These are phyloP conservation scores for Brassica carinata DNA, from an alignment of 345 rosid genomes.

Conservation along the genomic window DNA sequence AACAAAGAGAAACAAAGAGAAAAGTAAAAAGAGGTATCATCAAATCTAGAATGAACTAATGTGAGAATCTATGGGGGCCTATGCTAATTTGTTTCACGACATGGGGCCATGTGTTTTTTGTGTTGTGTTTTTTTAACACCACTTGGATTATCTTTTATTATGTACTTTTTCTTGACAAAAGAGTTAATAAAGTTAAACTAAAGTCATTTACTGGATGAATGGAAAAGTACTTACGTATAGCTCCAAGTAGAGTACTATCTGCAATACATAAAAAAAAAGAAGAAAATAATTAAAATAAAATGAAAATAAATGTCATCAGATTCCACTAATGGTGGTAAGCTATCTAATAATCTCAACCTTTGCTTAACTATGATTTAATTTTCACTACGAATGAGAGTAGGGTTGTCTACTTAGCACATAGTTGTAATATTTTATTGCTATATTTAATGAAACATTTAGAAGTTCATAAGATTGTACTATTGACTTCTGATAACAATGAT, in stretches of 20 bases:
- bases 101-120: conserved; percentile 27
- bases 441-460: not conserved
- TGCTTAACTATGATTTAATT: not conserved
- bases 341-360: not conserved
- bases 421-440: not conserved
- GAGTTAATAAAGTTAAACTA: not conserved
- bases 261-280: conserved; percentile 42
- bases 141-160: conserved; percentile 28
- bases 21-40: conserved; percentile 9
- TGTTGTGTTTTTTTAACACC: conserved; percentile 9
- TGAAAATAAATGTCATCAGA: not conserved
- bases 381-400: not conserved
- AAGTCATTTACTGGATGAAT: conserved; percentile 4
- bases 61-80: conserved; percentile 29
- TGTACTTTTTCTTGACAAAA: conserved; percentile 23
- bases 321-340: not conserved
- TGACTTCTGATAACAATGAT: conserved; percentile 7
- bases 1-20: conserved; percentile 18
- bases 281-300: not conserved
- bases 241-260: conserved; percentile 84
- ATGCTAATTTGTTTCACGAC: conserved; percentile 34
- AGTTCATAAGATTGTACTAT: not conserved
- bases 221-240: conserved; percentile 77
- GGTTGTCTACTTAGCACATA: not conserved
- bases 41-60: conserved; percentile 34